A percentile compares a stretch with the other conserved stretches of the same genome.
Conservation (phyloP, 352 stramenopile species). For the Phytopythium aichiense region DNA sequence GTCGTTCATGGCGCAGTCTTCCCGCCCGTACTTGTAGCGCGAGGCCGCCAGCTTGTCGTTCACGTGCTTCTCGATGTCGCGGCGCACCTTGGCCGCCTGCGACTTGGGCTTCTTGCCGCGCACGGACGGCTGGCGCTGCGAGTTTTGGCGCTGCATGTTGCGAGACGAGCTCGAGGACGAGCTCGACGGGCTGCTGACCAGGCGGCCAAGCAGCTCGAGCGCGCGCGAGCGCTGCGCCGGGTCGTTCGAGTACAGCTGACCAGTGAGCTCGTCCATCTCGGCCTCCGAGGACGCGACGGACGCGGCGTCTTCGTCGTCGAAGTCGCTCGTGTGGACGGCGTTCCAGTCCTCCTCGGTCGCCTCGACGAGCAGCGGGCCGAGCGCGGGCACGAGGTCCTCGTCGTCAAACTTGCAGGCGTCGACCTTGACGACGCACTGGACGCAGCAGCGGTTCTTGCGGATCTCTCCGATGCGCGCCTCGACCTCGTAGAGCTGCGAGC, state of each 20-base stretch:
- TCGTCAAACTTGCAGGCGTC: constrained; percentile 45
- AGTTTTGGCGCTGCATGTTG: constrained; percentile 9
- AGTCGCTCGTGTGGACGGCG: constrained; percentile 7
- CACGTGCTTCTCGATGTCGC: constrained; percentile 39
- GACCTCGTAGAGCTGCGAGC: constrained; percentile 39
- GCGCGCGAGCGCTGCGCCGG: constrained; percentile 28
- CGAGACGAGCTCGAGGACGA: constrained; percentile 9
- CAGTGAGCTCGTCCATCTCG: constrained; percentile 24
- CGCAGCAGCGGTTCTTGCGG: constrained; percentile 36
- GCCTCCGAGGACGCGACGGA: constrained; percentile 13
- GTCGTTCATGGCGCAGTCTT: constrained; percentile 25
- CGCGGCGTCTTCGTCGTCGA: constrained; percentile 22
- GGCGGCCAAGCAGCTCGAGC: constrained; percentile 38
- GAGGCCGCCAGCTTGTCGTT: constrained; percentile 24
- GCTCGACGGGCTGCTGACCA: constrained; percentile 23
- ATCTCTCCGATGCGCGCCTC: constrained; percentile 33
- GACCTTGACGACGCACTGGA: constrained; percentile 38
- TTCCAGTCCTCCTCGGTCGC: constrained; percentile 36
- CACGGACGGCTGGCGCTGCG: constrained; percentile 3
- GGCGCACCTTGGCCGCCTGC: constrained; percentile 27
- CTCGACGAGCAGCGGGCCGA: constrained; percentile 32
- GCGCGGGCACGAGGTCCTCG: constrained; percentile 31
- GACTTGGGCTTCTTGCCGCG: constrained; percentile 21
- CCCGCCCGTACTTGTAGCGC: constrained; percentile 13
- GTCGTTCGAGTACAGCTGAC: constrained; percentile 39